Evolutionary conservation across 306 rosid genomes (phyloP).

Genomic region (Cucumis cinereus): DNA sequence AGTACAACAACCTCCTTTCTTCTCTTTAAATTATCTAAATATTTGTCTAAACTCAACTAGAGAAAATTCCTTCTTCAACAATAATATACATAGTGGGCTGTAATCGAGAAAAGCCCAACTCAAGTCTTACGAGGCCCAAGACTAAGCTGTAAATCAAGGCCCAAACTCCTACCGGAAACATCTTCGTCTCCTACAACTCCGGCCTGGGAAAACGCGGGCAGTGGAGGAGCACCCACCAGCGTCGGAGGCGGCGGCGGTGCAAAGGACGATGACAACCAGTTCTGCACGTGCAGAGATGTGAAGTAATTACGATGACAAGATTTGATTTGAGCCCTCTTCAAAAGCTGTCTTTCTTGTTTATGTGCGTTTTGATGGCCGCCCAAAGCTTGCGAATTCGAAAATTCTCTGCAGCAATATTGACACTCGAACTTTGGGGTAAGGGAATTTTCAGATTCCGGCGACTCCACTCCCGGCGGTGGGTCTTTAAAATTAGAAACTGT

Average conservation of each 20-base stretch:
- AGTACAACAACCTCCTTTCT: not conserved
- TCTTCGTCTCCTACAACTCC: slow-evolving; percentile 7
- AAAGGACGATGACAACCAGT: slow-evolving; percentile 13
- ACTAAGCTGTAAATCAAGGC: slow-evolving; percentile 37
- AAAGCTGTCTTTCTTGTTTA: slow-evolving; percentile 20
- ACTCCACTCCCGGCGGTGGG: not conserved
- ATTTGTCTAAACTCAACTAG: not conserved
- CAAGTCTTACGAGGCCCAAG: slow-evolving; percentile 13
- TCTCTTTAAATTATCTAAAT: not conserved
- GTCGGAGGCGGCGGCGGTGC: not conserved
- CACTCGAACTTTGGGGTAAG: slow-evolving; percentile 28
- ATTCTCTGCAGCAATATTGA: slow-evolving; percentile 35
- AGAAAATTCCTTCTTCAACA: not conserved
- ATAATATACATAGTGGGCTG: not conserved
- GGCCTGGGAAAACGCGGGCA: not conserved
- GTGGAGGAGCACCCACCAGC: not conserved
- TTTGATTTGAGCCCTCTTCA: slow-evolving; percentile 33
- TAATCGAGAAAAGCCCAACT: not conserved
- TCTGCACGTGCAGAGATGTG: slow-evolving; percentile 17
- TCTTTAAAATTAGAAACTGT: not conserved
- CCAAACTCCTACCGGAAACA: slow-evolving; percentile 10
- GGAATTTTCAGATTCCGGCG: not conserved
- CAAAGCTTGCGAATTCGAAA: slow-evolving; percentile 45
- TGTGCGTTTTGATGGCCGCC: slow-evolving; percentile 42
- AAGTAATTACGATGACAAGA: slow-evolving; percentile 25